These are phyloP conservation scores for Orbilia blumenaviensis DNA, from an alignment of 2,329 filamentous ascomycete species.

Conservation along the genomic window DNA sequence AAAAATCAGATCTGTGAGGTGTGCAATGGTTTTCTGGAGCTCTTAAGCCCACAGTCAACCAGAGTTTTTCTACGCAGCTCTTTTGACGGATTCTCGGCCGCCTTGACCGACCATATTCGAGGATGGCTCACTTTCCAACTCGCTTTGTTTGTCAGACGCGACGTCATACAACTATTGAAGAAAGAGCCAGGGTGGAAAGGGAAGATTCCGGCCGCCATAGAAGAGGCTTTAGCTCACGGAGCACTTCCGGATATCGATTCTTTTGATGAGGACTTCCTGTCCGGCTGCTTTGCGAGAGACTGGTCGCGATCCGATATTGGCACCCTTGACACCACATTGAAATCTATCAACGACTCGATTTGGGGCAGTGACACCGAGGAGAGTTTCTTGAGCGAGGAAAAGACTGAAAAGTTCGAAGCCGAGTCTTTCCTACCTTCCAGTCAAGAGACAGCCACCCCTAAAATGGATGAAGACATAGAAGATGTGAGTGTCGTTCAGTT, in stretches of 20 bases:
- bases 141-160: neutral
- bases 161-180: neutral
- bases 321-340: too few species aligned
- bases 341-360: neutral
- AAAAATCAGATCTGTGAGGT: slow-evolving; percentile 3
- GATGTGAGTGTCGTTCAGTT: too few species aligned
- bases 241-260: neutral
- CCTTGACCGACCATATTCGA: neutral
- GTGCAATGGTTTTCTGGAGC: neutral
- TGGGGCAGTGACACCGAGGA: too few species aligned
- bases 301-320: too few species aligned
- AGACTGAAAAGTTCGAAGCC: too few species aligned
- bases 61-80: neutral
- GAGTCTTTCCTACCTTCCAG: too few species aligned
- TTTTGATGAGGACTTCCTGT: neutral
- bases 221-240: neutral
- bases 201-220: neutral
- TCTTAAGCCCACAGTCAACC: neutral
- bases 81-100: neutral
- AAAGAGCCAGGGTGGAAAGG: neutral
- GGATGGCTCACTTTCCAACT: slow-evolving; percentile 25
- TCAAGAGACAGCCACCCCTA: neutral
- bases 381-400: too few species aligned
- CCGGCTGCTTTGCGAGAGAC: too few species aligned
- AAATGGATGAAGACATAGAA: too few species aligned